phyloP scores from a whole-genome alignment of 805 yeast genomes.

The Nakazawaea sp. region DNA sequence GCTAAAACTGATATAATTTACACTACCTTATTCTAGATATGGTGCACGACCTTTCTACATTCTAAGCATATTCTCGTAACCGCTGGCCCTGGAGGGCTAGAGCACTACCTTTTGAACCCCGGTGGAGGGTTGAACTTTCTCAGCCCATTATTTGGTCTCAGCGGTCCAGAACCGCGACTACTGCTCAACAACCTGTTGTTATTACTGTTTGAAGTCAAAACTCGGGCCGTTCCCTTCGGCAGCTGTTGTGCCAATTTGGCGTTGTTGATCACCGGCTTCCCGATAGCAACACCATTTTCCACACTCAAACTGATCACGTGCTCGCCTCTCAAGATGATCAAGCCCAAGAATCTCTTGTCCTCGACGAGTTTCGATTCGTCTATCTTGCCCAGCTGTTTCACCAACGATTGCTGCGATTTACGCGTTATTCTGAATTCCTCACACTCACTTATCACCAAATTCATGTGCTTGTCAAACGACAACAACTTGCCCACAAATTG shows the following conservation, averaged over 20 bases:
- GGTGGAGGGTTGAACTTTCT: conserved; percentile 11
- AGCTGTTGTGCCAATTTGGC: conserved; percentile 14
- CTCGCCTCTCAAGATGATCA: conserved; percentile 83
- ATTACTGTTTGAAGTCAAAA: conserved; percentile 11
- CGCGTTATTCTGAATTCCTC: conserved; percentile 77
- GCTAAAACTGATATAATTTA: too few relatives aligned
- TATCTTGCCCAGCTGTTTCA: conserved; percentile 17
- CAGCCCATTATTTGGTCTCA: background rate
- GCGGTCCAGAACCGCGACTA: background rate
- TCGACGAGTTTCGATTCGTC: conserved; percentile 39
- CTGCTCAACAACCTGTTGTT: conserved; percentile 2
- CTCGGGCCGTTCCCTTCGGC: conserved; percentile 25
- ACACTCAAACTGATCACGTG: conserved; percentile 67
- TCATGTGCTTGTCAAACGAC: conserved; percentile 88
- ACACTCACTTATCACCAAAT: conserved; percentile 75
- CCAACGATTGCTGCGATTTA: conserved; percentile 37
- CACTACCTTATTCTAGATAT: too few relatives aligned
- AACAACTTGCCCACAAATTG: conserved; percentile 72
- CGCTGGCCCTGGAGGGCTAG: too few relatives aligned
- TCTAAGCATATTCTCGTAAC: too few relatives aligned
- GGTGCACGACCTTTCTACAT: too few relatives aligned
- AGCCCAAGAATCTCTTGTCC: conserved; percentile 73
- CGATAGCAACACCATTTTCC: conserved; percentile 34
- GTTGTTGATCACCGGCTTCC: conserved; percentile 19
- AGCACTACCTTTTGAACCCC: conserved; percentile 11